Conservation (phyloP, 768 basidiomycete genomes). For the Boletus vermiculosoides region DNA sequence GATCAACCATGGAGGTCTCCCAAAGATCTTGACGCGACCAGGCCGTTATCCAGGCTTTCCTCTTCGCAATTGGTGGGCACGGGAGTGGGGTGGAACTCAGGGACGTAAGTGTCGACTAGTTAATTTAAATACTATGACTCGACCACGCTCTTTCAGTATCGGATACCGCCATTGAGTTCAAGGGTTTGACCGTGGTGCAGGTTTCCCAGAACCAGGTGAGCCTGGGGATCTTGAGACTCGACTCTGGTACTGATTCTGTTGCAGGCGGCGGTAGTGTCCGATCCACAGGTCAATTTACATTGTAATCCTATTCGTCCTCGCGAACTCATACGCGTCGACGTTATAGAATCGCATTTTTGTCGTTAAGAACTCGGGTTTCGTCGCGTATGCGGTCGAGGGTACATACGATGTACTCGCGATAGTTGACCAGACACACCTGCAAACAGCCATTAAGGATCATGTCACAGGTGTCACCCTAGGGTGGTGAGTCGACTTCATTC, state of each 20-base stretch:
- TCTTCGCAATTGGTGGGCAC: conserved; percentile 82
- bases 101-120: conserved; percentile 48
- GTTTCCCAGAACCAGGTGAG: conserved; percentile 77
- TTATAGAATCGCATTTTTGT: conserved; percentile 71
- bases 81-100: conserved; percentile 65
- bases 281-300: conserved; percentile 48
- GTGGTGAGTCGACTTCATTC: conserved; percentile 32
- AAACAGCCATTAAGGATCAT: conserved; percentile 54
- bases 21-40: conserved; percentile 70
- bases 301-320: background rate
- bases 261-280: conserved; percentile 68
- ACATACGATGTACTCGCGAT: conserved; percentile 77
- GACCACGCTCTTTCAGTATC: conserved; percentile 49
- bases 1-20: conserved; percentile 79
- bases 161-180: conserved; percentile 78
- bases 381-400: conserved; percentile 73
- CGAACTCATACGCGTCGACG: background rate
- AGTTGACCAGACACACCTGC: conserved; percentile 81
- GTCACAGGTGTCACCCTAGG: conserved; percentile 66
- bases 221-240: background rate
- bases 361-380: conserved; percentile 75
- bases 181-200: conserved; percentile 80
- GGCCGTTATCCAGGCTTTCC: conserved; percentile 79
- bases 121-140: background rate
- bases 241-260: background rate